phyloP scores from a whole-genome alignment of 768 basidiomycete genomes.

The Trametes cinnabarina region DNA sequence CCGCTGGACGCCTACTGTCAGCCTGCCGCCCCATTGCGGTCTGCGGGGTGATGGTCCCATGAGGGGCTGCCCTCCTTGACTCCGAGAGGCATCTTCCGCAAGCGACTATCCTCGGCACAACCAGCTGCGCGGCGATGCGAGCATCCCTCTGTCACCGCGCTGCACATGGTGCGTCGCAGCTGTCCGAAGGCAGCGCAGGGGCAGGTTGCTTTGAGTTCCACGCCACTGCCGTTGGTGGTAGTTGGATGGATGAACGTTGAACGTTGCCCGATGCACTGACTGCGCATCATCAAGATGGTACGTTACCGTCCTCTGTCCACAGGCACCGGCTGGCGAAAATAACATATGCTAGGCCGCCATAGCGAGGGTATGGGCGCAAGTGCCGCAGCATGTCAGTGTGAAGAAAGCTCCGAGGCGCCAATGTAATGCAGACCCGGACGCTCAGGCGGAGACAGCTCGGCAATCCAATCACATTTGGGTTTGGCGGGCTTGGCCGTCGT shows the following conservation, averaged over 20 bases:
- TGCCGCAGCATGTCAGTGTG: neutral
- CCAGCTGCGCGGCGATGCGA: neutral
- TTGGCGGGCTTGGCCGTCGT: conserved; percentile 1
- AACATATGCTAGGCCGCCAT: neutral
- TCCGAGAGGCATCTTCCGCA: neutral
- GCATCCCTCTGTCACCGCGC: neutral
- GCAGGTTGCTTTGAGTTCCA: neutral
- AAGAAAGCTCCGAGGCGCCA: neutral
- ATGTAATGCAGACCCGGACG: neutral
- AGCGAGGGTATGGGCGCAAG: neutral
- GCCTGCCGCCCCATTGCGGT: neutral
- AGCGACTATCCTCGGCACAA: neutral
- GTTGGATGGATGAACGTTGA: neutral
- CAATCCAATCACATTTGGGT: conserved; percentile 3
- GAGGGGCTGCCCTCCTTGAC: neutral
- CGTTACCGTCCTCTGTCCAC: neutral
- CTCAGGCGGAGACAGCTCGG: neutral
- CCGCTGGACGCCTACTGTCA: neutral
- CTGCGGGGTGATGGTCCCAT: neutral
- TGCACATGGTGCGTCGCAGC: no score
- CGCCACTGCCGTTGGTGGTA: neutral
- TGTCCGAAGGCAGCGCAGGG: conserved; percentile 3
- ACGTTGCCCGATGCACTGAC: no score
- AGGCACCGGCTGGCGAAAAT: neutral
- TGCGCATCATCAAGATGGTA: neutral